A percentile compares a stretch with the other conserved stretches of the same genome.
phyloP scores from a whole-genome alignment of 2,329 filamentous ascomycete species.

The Purpureocillium lavendulum region DNA sequence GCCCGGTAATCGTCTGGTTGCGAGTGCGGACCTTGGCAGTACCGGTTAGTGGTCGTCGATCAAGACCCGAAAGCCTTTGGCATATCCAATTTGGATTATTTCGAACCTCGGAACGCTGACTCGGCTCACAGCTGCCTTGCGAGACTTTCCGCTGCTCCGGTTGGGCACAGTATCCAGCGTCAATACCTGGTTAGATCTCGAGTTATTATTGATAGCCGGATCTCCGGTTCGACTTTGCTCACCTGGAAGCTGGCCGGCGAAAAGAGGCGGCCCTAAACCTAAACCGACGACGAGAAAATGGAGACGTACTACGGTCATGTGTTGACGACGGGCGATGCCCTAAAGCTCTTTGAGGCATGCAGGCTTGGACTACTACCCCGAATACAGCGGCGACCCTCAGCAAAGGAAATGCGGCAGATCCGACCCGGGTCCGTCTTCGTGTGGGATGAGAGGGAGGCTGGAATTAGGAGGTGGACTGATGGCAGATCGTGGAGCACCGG shows the following conservation, averaged over 20 bases:
- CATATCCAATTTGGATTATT: no score
- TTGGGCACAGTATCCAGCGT: no score
- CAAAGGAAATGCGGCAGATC: conserved; percentile 95
- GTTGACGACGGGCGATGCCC: conserved; percentile 90
- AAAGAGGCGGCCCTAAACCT: conserved; percentile 10
- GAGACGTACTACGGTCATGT: conserved; percentile 96
- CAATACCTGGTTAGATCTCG: no score
- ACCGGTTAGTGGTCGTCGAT: no score
- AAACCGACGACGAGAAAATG: conserved; percentile 47
- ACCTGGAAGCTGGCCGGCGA: conserved; percentile 6
- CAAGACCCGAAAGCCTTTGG: no score
- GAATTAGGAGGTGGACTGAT: conserved; percentile 97
- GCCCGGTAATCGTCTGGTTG: no score
- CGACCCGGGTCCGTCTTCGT: conserved; percentile 96
- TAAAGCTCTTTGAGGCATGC: conserved; percentile 97
- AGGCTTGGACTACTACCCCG: conserved; percentile 80
- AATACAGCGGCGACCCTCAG: conserved; percentile 85
- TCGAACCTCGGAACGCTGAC: no score
- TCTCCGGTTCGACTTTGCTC: no score
- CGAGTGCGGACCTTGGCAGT: no score
- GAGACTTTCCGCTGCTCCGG: no score
- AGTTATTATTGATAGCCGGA: no score
- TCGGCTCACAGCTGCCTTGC: no score
- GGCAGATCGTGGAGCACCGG: conserved; percentile 99
- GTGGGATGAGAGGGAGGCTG: conserved; percentile 98